Base-by-base conservation (phyloP, 2,329 filamentous ascomycete species). In the Fusarium keratoplasticum region DNA sequence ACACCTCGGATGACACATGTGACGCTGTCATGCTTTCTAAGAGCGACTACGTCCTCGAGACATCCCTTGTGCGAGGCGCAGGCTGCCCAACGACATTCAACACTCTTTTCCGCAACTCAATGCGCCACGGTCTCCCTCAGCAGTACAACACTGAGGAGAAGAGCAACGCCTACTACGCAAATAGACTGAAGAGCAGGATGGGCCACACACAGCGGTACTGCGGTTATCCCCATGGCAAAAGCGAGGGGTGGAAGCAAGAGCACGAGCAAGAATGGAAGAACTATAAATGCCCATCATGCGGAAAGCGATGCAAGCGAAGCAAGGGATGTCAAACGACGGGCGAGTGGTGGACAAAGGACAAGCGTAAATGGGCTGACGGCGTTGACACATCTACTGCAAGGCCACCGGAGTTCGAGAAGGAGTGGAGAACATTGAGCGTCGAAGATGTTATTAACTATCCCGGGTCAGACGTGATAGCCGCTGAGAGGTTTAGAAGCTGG, bases 231-330 rank as follows among this genome's bases (percentile, higher is more conserved):
- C 36, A 59, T 13, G 55, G 55, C 36, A 59, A 59, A 25, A 59
- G 55, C 7, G 55, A 59, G 6, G 22, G 11, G 3, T 59, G 55
- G 55, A 59, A 61, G 42, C 35, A 29, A 27, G 27, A 55, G 8
- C 61, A 57, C 50, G n/a, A 58, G 13, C 13, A n/a, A 16, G 18
- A n/a, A 25, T 67, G 64, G 64, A 25, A 35, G 29, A 44, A 50
- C 22, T 67, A 67, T 38, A 67, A 63, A 38, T 67, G 64, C 13
- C 64, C 59, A 20, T 67, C 64, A 13, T 67, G 64, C 50, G 64
- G 64, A 33, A 47, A 63, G 47, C 64, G 64, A 38, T 62, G 58
- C 38, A 67, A 67, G 50, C 59, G 64, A 14, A 58, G 59, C 59
- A 67, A 58, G 25, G 59, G 59, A 18, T 67, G 64, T 29, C 58